Evolutionary conservation across 495 filamentous ascomycete genomes (phyloP), one percentile per base, ranked within the genome.

Genomic region (Opeltia flavorubescens): DNA sequence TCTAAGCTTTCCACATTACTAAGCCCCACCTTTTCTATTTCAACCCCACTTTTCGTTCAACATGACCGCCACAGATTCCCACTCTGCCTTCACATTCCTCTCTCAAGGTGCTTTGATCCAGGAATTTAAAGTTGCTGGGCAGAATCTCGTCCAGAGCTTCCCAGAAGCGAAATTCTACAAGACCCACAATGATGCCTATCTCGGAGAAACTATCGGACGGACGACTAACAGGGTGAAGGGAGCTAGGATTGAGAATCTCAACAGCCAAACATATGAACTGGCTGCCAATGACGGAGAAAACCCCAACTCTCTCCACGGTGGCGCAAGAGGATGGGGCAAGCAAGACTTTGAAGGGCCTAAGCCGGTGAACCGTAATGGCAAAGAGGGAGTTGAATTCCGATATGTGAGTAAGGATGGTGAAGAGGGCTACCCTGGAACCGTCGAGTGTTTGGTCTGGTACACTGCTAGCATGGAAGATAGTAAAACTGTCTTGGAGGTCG

Each of bases 121-220:
- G 57, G 74, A 83, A 57, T 83, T 95, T 66, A 71, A 66, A 36
- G 72, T 96, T 44, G 78, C 68, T 41, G 79, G 75, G 44, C 65
- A 75, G 53, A 89, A 95, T 67, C 91, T 96, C 52, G 89, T 95
- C 15, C 80, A 87, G 54, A 76, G 76, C 36, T 95, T 95, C 71
- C 77, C 81, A 2, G 77, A 68, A 18, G 77, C 81, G 36, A 70
- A 77, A 2, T 71, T 77, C 40, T 95, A 95, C 67, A 71, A 74
- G 47, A 59, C 70, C 36, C 66, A 84, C 66, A 89, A 94, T 65
- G 62, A 62, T 15, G 78, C 84, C 15, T 84, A 77, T 69, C 95
- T 93, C 55, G 89, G 89, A 50, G 89, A 86, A 59, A 95, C 85
- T 30, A 95, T 98, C 57, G 89, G 89, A 18, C 83, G 89, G 26